These are phyloP conservation scores for Calvatia gigantea DNA, from an alignment of 768 basidiomycete genomes.

Conservation along the genomic window DNA sequence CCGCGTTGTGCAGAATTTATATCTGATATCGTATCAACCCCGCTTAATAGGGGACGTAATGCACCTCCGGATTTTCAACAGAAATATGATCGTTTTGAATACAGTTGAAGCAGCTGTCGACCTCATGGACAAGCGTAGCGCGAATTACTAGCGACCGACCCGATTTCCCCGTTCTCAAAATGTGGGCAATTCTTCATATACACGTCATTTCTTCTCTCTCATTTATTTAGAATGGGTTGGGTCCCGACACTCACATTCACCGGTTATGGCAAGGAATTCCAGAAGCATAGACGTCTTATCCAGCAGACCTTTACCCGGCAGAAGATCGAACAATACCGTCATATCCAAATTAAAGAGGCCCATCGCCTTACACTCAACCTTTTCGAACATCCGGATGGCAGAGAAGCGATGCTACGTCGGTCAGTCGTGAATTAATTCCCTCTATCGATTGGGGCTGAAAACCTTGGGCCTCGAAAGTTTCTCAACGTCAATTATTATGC, in stretches of 20 bases:
- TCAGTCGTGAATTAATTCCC: background rate
- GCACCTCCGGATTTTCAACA: too few relatives aligned
- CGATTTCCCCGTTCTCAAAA: too few relatives aligned
- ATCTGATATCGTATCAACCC: too few relatives aligned
- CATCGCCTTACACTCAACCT: background rate
- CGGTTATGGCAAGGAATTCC: background rate
- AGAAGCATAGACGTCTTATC: background rate
- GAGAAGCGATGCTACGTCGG: background rate
- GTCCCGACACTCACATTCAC: too few relatives aligned
- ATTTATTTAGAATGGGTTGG: too few relatives aligned
- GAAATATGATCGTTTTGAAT: conserved; percentile 11
- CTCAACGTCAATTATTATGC: background rate
- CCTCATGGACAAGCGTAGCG: conserved; percentile 13
- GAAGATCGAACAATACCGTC: background rate
- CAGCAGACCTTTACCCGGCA: background rate
- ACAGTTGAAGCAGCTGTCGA: conserved; percentile 12
- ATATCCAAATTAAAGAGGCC: background rate
- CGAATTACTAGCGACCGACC: conserved; percentile 9
- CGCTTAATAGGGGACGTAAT: too few relatives aligned
- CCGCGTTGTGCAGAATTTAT: too few relatives aligned
- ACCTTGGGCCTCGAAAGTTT: background rate
- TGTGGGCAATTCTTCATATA: too few relatives aligned
- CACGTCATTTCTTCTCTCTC: too few relatives aligned
- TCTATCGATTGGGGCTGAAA: background rate
- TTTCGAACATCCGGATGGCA: background rate